Evolutionary conservation across 2,329 filamentous ascomycete genomes (phyloP).

Genomic region (Plectosphaerella sp.): DNA sequence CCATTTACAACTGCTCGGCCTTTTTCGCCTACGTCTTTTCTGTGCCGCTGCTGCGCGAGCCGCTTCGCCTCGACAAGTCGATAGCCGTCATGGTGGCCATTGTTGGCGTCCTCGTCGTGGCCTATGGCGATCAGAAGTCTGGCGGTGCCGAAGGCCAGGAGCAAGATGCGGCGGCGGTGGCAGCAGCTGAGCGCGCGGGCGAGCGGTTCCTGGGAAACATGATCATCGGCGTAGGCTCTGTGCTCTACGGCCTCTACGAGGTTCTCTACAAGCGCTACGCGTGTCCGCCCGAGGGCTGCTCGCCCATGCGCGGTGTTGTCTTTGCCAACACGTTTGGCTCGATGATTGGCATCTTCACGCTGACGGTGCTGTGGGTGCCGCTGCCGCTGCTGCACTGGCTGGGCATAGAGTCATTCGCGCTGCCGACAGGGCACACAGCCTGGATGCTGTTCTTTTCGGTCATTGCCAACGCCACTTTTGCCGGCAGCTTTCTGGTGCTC

Average conservation of each 20-base stretch:
- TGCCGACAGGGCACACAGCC: constrained; percentile 74
- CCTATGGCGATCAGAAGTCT: constrained; percentile 72
- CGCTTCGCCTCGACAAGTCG: constrained; percentile 77
- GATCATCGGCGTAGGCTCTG: constrained; percentile 83
- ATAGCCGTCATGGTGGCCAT: constrained; percentile 85
- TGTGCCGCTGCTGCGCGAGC: constrained; percentile 83
- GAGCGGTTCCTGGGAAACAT: constrained; percentile 80
- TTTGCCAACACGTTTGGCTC: constrained; percentile 93
- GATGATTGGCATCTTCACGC: constrained; percentile 80
- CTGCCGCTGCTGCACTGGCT: constrained; percentile 76
- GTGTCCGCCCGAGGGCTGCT: constrained; percentile 86
- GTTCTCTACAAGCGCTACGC: constrained; percentile 92
- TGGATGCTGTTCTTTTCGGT: constrained; percentile 78
- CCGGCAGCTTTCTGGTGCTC: constrained; percentile 85
- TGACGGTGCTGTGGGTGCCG: constrained; percentile 87
- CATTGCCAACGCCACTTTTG: constrained; percentile 85
- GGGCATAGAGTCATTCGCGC: constrained; percentile 76
- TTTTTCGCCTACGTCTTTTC: constrained; percentile 99
- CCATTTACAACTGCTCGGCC: constrained; percentile 98
- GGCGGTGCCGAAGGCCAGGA: constrained; percentile 24
- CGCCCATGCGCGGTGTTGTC: constrained; percentile 83
- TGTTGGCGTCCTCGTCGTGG: constrained; percentile 85
- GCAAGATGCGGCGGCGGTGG: constrained; percentile 40
- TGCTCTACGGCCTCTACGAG: constrained; percentile 95
- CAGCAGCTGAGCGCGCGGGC: constrained; percentile 36